phyloP scores from a whole-genome alignment of 345 rosid species.

The Citrus glauca region DNA sequence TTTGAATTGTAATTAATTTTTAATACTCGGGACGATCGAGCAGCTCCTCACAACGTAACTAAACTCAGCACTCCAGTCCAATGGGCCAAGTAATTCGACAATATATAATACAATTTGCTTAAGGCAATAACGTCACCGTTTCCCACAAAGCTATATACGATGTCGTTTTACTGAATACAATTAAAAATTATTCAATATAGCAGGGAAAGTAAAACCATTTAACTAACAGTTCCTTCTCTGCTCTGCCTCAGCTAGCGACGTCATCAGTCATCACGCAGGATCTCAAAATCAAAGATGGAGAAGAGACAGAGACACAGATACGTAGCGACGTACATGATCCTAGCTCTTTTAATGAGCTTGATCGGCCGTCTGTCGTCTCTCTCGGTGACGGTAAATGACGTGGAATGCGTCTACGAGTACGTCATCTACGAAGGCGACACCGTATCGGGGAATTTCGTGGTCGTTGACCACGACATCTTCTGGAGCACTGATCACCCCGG shows the following conservation, averaged over 20 bases:
- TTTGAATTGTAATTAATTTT: too few relatives aligned
- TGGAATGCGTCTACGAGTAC: conserved; percentile 89
- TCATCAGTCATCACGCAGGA: neutral
- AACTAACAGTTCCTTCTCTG: neutral
- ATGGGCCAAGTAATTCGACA: neutral
- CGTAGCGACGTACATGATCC: conserved; percentile 27
- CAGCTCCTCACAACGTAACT: too few relatives aligned
- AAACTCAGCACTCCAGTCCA: too few relatives aligned
- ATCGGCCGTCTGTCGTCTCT: conserved; percentile 52
- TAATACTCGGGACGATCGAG: too few relatives aligned
- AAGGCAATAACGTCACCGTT: neutral
- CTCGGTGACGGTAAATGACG: conserved; percentile 83
- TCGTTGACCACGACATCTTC: conserved; percentile 97
- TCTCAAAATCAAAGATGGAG: neutral
- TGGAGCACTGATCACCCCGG: conserved; percentile 99
- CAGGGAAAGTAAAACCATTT: too few relatives aligned
- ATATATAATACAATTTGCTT: neutral
- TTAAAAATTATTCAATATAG: too few relatives aligned
- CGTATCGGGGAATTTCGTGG: conserved; percentile 92
- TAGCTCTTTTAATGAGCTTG: conserved; percentile 32
- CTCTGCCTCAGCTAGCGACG: neutral
- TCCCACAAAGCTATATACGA: neutral
- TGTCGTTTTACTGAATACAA: neutral
- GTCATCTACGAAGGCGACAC: conserved; percentile 91
- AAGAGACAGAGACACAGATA: conserved; percentile 20